Evolutionary conservation across 2,329 filamentous ascomycete species (phyloP).

Genomic region (Penicillium sp.): DNA sequence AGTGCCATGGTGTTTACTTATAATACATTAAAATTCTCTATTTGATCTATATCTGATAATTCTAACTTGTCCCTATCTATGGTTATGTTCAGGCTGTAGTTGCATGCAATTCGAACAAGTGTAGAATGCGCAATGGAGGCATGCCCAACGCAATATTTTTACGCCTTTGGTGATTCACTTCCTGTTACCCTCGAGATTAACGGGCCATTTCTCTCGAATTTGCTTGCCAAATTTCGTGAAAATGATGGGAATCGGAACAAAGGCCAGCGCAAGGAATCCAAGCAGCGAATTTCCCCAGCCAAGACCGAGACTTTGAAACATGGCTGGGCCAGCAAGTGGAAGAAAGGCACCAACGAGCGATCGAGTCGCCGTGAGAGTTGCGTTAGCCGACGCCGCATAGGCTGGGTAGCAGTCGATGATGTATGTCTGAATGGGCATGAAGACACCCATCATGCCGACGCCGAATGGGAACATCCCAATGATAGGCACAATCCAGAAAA

Average conservation of each 20-base stretch:
- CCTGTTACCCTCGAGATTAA: constrained; percentile 12
- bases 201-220: constrained; percentile 20
- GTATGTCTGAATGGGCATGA: constrained; percentile 63
- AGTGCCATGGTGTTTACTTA: too few species aligned
- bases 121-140: not conserved
- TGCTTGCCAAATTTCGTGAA: constrained; percentile 14
- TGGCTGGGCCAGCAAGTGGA: constrained; percentile 20
- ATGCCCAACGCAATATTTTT: not conserved
- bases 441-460: constrained; percentile 55
- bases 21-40: too few species aligned
- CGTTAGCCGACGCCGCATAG: constrained; percentile 54
- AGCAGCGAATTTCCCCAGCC: constrained; percentile 27
- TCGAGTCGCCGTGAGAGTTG: constrained; percentile 59
- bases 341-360: constrained; percentile 44
- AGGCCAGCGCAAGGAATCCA: constrained; percentile 23
- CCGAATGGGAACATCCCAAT: constrained; percentile 61
- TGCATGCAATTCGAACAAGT: not conserved
- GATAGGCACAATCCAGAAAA: constrained; percentile 64
- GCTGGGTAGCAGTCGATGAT: constrained; percentile 60
- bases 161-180: too few species aligned
- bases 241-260: constrained; percentile 18
- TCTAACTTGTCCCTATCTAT: too few species aligned
- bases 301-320: constrained; percentile 19
- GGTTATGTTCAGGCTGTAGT: too few species aligned
- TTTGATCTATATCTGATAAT: too few species aligned